Conservation (phyloP, 805 yeast genomes). For the Kazachstania martiniae region DNA sequence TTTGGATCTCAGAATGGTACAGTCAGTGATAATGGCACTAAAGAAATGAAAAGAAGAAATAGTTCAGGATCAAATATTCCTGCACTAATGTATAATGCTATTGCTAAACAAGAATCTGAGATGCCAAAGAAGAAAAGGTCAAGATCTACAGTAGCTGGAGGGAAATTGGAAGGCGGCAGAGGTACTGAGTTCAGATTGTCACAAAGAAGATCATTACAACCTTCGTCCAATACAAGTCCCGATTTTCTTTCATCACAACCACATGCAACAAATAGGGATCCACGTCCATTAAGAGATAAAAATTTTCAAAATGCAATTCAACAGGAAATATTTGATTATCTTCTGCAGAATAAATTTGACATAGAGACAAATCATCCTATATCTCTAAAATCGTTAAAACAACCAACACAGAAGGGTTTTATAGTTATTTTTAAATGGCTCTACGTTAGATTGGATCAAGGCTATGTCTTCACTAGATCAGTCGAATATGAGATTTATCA, state of each 20-base stretch:
- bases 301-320: constrained; percentile 55
- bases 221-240: not conserved
- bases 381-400: constrained; percentile 49
- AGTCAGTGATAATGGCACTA: not conserved
- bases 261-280: constrained; percentile 35
- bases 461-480: constrained; percentile 53
- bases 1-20: no score
- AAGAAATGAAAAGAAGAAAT: constrained; percentile 10
- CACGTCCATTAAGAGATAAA: constrained; percentile 69
- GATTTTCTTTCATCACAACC: constrained; percentile 1
- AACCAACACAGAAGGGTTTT: constrained; percentile 85
- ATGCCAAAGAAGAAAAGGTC: constrained; percentile 8
- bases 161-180: no score
- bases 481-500: constrained; percentile 68
- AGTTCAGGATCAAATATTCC: constrained; percentile 16
- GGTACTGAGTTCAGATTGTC: not conserved
- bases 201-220: constrained; percentile 3
- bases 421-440: constrained; percentile 69
- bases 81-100: constrained; percentile 20
- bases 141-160: constrained; percentile 13
- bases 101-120: constrained; percentile 1
- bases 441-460: constrained; percentile 69
- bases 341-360: constrained; percentile 57
- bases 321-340: constrained; percentile 55
- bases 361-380: constrained; percentile 63